Percentiles rank a stretch among this genome's conserved stretches.
Conservation (phyloP, 495 filamentous ascomycete species). For the Symbiotaphrina buchneri region DNA sequence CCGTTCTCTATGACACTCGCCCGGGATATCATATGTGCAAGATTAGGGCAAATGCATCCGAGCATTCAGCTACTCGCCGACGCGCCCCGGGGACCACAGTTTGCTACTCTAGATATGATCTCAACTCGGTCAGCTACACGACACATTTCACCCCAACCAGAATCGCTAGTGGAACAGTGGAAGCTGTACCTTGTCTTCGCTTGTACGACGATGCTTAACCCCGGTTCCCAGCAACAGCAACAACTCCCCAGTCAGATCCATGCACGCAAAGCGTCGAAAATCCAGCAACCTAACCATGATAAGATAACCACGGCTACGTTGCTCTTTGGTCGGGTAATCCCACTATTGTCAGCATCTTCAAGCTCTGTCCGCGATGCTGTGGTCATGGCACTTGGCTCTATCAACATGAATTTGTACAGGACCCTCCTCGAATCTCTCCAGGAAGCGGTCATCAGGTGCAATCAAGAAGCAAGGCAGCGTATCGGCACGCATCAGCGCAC, state of each 20-base stretch:
- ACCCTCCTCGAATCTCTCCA: constrained; percentile 80
- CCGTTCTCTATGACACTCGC: constrained; percentile 76
- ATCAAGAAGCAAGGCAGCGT: constrained; percentile 71
- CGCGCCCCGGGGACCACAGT: constrained; percentile 34
- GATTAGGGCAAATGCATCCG: constrained; percentile 80
- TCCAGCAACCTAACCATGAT: constrained; percentile 30
- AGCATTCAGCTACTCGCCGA: constrained; percentile 60
- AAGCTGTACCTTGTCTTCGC: constrained; percentile 96
- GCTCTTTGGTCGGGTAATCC: constrained; percentile 78
- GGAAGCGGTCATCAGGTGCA: constrained; percentile 55
- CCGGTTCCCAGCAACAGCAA: constrained; percentile 41
- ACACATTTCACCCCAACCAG: constrained; percentile 61
- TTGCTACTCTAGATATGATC: constrained; percentile 29
- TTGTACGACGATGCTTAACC: constrained; percentile 80
- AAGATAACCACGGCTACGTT: constrained; percentile 74
- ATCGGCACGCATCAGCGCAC: constrained; percentile 54
- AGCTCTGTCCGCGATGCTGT: constrained; percentile 68
- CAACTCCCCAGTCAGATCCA: constrained; percentile 48
- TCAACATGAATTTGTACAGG: constrained; percentile 88
- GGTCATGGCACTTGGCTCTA: constrained; percentile 79
- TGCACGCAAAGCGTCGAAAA: constrained; percentile 63
- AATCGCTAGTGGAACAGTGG: constrained; percentile 90
- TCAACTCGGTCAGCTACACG: constrained; percentile 21
- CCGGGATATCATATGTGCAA: constrained; percentile 74
- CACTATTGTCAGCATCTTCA: constrained; percentile 55